Evolutionary conservation across 768 basidiomycete genomes (phyloP).

Genomic region (Lenzites betulinus): DNA sequence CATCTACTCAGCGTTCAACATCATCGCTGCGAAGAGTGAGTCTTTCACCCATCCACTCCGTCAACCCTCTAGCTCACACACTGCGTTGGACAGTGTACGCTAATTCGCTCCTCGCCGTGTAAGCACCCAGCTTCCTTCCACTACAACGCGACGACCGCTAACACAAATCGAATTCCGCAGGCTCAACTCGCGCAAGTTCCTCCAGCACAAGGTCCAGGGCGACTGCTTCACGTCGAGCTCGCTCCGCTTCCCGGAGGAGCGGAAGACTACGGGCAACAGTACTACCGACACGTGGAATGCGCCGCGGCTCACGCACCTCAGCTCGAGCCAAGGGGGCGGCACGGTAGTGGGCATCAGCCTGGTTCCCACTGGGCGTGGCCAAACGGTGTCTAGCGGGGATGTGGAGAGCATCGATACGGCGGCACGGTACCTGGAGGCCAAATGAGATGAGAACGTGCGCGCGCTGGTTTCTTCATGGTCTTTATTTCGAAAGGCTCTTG

Average conservation of each 20-base stretch:
- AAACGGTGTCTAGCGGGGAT: not conserved
- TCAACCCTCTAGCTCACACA: not conserved
- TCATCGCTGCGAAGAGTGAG: constrained; percentile 7
- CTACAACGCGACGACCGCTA: not conserved
- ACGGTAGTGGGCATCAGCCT: not conserved
- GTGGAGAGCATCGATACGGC: not conserved
- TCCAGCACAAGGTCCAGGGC: not conserved
- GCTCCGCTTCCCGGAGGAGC: not conserved
- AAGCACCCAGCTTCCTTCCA: not conserved
- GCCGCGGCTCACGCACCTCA: constrained; percentile 3
- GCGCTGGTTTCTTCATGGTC: no score
- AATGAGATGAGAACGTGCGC: no score
- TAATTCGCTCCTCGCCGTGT: no score
- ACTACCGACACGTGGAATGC: constrained; percentile 10
- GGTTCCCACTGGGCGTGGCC: not conserved
- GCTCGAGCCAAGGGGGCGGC: not conserved
- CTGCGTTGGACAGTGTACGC: not conserved
- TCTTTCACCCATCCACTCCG: not conserved
- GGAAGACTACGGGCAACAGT: not conserved
- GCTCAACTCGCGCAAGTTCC: constrained; percentile 13
- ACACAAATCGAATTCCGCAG: not conserved
- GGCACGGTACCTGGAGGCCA: no score
- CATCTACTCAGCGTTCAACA: constrained; percentile 8
- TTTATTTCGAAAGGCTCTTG: no score
- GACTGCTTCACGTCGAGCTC: not conserved